Evolutionary conservation across 2,329 filamentous ascomycete species (phyloP).

Genomic region (Phialemoniopsis sp.): DNA sequence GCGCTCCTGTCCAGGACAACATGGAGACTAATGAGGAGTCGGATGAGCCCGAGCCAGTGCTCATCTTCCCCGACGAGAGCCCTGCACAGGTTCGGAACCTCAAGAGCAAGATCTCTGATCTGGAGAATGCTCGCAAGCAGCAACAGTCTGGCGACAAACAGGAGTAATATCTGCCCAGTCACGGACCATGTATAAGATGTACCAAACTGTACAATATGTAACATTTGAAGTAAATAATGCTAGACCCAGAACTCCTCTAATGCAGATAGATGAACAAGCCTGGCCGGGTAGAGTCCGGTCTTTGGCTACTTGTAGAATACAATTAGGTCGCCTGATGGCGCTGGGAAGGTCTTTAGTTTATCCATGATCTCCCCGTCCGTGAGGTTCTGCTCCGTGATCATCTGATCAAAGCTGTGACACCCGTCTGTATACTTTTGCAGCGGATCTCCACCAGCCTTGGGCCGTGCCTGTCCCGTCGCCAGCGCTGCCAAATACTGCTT

Average conservation of each 20-base stretch:
- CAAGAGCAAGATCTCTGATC: slow-evolving; percentile 11
- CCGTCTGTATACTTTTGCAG: slow-evolving; percentile 70
- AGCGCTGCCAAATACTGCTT: slow-evolving; percentile 56
- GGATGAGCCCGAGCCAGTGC: neutral
- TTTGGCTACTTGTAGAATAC: slow-evolving; percentile 43
- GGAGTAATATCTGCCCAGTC: too few relatives aligned
- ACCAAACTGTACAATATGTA: slow-evolving; percentile 12
- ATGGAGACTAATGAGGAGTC: neutral
- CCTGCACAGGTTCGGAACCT: slow-evolving; percentile 8
- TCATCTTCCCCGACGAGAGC: slow-evolving; percentile 19
- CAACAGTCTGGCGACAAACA: too few relatives aligned
- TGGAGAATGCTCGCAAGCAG: too few relatives aligned
- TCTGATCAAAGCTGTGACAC: slow-evolving; percentile 74
- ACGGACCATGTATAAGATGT: neutral
- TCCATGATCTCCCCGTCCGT: slow-evolving; percentile 68
- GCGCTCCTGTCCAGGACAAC: neutral
- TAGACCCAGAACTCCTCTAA: too few relatives aligned
- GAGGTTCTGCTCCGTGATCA: slow-evolving; percentile 71
- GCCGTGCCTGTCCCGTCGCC: slow-evolving; percentile 47
- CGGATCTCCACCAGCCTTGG: slow-evolving; percentile 37
- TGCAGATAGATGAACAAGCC: too few relatives aligned
- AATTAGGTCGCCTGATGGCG: slow-evolving; percentile 47
- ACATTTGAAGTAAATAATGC: slow-evolving; percentile 1
- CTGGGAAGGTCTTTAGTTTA: slow-evolving; percentile 55
- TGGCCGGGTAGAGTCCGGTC: too few relatives aligned